Conservation (phyloP, 768 basidiomycete genomes). For the Tulasnella sp. region DNA sequence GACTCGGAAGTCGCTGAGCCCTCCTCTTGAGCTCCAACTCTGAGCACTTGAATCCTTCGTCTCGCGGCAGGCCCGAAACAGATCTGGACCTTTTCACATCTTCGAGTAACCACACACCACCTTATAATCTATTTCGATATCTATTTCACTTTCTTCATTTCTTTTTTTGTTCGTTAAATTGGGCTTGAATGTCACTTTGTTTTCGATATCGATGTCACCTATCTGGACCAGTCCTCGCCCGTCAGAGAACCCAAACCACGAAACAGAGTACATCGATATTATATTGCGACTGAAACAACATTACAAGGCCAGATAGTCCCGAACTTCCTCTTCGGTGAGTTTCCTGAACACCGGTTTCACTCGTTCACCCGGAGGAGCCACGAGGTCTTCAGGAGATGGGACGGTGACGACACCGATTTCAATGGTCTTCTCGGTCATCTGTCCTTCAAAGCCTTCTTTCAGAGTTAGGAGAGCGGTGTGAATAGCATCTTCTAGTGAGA, state of each 20-base stretch:
- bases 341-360: constrained; percentile 88
- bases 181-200: background rate
- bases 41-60: no score
- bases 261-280: background rate
- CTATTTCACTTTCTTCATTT: background rate
- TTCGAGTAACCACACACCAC: background rate
- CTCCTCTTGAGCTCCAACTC: no score
- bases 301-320: constrained; percentile 85
- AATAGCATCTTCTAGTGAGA: constrained; percentile 96
- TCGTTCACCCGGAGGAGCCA: constrained; percentile 33
- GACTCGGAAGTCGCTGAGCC: background rate
- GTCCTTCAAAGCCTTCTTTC: constrained; percentile 99
- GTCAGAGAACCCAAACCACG: background rate
- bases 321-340: constrained; percentile 90
- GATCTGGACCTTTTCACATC: background rate
- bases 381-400: constrained; percentile 51
- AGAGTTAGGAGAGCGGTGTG: constrained; percentile 95
- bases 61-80: background rate
- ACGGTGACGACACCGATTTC: constrained; percentile 96
- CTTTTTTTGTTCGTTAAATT: background rate
- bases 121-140: background rate
- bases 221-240: background rate
- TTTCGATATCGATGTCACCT: background rate
- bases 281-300: background rate
- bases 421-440: constrained; percentile 99